Evolutionary conservation across 352 stramenopile genomes (phyloP).

Genomic region (Globisporangium iwayamae): DNA sequence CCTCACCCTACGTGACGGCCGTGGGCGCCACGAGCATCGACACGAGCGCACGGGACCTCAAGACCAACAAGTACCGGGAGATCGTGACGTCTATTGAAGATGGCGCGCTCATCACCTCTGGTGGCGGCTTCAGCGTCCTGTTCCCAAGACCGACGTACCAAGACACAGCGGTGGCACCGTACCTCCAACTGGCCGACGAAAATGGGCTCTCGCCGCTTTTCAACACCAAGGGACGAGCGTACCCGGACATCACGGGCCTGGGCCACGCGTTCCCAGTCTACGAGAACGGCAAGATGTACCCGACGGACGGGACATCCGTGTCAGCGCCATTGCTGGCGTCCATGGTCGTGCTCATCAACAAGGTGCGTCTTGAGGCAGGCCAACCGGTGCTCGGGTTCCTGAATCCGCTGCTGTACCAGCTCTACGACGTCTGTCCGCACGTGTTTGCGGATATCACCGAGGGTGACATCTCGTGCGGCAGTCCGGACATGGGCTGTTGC

Average conservation of each 20-base stretch:
- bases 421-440: conserved; percentile 53
- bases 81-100: conserved; percentile 43
- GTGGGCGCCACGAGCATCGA: conserved; percentile 59
- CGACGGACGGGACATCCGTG: conserved; percentile 71
- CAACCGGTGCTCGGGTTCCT: conserved; percentile 56
- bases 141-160: conserved; percentile 53
- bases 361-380: conserved; percentile 29
- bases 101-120: conserved; percentile 64
- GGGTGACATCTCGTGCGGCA: conserved; percentile 56
- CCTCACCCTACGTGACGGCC: conserved; percentile 69
- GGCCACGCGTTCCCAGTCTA: conserved; percentile 64
- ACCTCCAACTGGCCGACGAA: conserved; percentile 27
- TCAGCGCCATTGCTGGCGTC: conserved; percentile 66
- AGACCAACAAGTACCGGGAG: conserved; percentile 36
- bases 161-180: conserved; percentile 28
- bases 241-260: conserved; percentile 63
- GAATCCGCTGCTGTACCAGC: conserved; percentile 67
- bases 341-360: conserved; percentile 61
- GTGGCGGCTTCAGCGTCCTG: conserved; percentile 64
- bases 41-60: background rate
- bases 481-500: conserved; percentile 45
- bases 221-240: conserved; percentile 39
- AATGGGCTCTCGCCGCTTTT: conserved; percentile 31
- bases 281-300: conserved; percentile 43
- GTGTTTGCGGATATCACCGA: conserved; percentile 69